A percentile compares a stretch with the other conserved stretches of the same genome.
These are phyloP conservation scores for Beta macrorhiza DNA, from an alignment of 179 eudicot genomes.

Conservation along the genomic window DNA sequence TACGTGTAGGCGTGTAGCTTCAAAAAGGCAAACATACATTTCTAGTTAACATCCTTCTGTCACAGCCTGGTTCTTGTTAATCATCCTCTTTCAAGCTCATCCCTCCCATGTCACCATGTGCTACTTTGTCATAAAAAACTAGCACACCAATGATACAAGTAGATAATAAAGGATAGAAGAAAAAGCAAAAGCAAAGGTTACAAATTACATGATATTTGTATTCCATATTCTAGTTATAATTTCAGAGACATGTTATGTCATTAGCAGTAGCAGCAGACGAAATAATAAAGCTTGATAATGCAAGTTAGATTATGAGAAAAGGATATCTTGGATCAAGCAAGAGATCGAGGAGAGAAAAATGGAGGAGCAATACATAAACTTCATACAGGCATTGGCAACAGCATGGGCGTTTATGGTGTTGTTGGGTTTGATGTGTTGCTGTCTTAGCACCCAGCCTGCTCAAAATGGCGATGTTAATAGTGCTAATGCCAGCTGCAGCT, in stretches of 20 bases:
- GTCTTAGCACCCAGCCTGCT: conserved; percentile 51
- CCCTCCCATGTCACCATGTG: neutral
- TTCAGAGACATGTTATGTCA: too few species aligned
- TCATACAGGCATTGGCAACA: conserved; percentile 57
- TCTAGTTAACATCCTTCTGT: neutral
- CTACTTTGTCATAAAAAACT: neutral
- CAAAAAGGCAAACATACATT: neutral
- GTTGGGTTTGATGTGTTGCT: conserved; percentile 55
- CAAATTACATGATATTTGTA: too few species aligned
- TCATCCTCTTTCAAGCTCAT: neutral
- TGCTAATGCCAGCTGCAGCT: conserved; percentile 38
- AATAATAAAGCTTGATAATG: too few species aligned
- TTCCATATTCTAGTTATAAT: too few species aligned
- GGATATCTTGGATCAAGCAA: too few species aligned
- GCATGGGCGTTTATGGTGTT: conserved; percentile 53
- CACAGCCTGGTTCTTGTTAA: neutral
- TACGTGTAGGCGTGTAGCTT: too few species aligned
- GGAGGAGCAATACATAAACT: conserved; percentile 40
- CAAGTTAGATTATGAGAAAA: too few species aligned
- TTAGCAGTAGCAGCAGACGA: too few species aligned
- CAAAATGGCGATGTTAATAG: conserved; percentile 33
- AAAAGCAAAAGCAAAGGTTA: too few species aligned
- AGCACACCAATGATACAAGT: too few species aligned
- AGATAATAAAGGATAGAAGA: too few species aligned
- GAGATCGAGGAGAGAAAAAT: conserved; percentile 8